A percentile compares a stretch with the other conserved stretches of the same genome.
These are phyloP conservation scores for Paramarasmius palmivorus DNA, from an alignment of 1,284 basidiomycete genomes.

Conservation along the genomic window DNA sequence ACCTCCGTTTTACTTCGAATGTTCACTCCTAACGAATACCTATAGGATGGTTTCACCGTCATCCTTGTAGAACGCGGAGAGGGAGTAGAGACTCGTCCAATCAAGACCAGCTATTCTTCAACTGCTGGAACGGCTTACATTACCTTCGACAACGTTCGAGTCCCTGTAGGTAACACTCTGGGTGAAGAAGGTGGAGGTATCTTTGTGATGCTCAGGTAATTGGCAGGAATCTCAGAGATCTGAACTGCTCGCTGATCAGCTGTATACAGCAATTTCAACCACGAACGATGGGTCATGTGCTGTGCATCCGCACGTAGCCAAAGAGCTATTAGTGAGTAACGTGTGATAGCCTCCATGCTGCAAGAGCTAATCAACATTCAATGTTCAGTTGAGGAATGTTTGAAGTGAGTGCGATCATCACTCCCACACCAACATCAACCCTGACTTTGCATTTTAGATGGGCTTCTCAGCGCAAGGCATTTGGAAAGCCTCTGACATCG, in stretches of 20 bases:
- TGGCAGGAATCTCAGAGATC: slow-evolving; percentile 11
- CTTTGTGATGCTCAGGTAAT: slow-evolving; percentile 68
- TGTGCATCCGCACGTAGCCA: slow-evolving; percentile 55
- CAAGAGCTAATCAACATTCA: slow-evolving; percentile 22
- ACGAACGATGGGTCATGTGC: slow-evolving; percentile 79
- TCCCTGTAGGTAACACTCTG: slow-evolving; percentile 85
- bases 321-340: slow-evolving; percentile 33
- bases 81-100: slow-evolving; percentile 82
- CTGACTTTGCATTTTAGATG: slow-evolving; percentile 44
- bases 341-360: slow-evolving; percentile 28
- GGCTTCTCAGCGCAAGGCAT: slow-evolving; percentile 80
- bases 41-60: slow-evolving; percentile 77
- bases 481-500: slow-evolving; percentile 81
- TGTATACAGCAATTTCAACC: slow-evolving; percentile 63
- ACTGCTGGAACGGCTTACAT: slow-evolving; percentile 84
- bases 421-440: not conserved
- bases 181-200: slow-evolving; percentile 84
- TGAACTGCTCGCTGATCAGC: not conserved
- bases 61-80: slow-evolving; percentile 77
- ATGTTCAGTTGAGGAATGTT: slow-evolving; percentile 69
- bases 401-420: slow-evolving; percentile 47
- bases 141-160: slow-evolving; percentile 86
- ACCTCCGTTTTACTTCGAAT: not conserved
- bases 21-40: too few relatives aligned
- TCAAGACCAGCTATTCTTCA: slow-evolving; percentile 83